These are phyloP conservation scores for Paraglomus brasilianum DNA, from an alignment of 192 early-diverging fungal species.

Conservation along the genomic window DNA sequence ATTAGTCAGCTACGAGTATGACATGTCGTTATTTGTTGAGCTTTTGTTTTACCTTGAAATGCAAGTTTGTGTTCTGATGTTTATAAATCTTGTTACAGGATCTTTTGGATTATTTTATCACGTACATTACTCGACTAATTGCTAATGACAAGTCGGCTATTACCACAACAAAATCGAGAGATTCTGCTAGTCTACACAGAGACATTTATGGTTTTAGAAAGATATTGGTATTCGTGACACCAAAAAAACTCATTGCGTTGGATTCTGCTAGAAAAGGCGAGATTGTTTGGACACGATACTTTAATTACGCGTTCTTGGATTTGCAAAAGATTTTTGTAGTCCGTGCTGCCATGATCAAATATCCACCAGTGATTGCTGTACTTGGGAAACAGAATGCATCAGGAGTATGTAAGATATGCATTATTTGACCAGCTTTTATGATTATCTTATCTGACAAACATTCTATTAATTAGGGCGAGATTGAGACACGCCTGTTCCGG, in stretches of 20 bases:
- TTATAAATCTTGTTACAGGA: background rate
- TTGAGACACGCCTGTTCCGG: conserved; percentile 44
- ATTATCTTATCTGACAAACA: background rate
- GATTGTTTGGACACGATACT: conserved; percentile 73
- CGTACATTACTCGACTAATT: conserved; percentile 18
- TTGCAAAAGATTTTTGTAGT: conserved; percentile 51
- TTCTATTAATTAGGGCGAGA: conserved; percentile 29
- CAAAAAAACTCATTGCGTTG: conserved; percentile 76
- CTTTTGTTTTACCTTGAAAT: conserved; percentile 41
- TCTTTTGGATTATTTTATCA: background rate
- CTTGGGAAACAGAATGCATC: conserved; percentile 48
- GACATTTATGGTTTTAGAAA: conserved; percentile 86
- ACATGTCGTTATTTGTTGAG: conserved; percentile 23
- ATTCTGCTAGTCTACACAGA: conserved; percentile 40
- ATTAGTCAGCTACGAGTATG: conserved; percentile 49
- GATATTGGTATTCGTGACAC: conserved; percentile 76
- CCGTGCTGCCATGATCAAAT: conserved; percentile 61
- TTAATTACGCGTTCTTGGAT: conserved; percentile 42
- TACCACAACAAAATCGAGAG: too few relatives aligned
- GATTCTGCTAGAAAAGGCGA: conserved; percentile 74
- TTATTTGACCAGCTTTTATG: too few relatives aligned
- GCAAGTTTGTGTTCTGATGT: conserved; percentile 32
- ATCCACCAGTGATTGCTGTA: conserved; percentile 70
- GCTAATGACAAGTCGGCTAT: background rate
- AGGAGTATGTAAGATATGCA: conserved; percentile 28